Base-by-base conservation (phyloP, 2,329 filamentous ascomycete genomes). In the Apiospora kogelbergensis region DNA sequence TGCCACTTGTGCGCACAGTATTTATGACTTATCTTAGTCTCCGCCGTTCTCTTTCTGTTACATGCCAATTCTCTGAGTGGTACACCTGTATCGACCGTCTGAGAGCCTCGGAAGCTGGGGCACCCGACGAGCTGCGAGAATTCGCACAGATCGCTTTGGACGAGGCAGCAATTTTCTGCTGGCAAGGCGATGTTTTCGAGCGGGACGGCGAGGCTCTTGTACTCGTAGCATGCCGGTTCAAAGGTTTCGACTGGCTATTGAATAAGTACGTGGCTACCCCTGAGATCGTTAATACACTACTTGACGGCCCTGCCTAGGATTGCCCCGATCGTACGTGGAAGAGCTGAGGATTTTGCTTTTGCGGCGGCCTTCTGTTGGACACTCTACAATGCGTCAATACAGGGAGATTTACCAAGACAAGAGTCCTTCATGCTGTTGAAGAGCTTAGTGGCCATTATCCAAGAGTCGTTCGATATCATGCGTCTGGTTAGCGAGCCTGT, bases 181-280 rank as follows among this genome's bases (percentile, higher is more conserved):
- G 26, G 10, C 11, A 24, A 3, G 37, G 57, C n/a, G 26, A 30
- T 9, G 37, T 46, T 20, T 60, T 33, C 9, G 48, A 68, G 26
- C 53, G 30, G 30, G 66, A 68, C 44, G 66, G 66, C 17, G 66
- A 68, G 40, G 20, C 22, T 6, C 66, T 68, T 24, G 22, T 68
- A 20, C 7, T 24, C 9, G 46, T 63, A 46, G 66, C 66, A 5
- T 42, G 22, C 40, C 63, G 22, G 20, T 65, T 10, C 7, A 24
- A 30, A 13, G 5, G 41, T 26, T 65, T 44, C 24, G n/a, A 40
- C 4, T 65, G 63, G 63, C 11, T 65, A n/a, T 44, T 13, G 24
- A 17, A 65, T 10, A 24, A 41, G 37, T 65, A 65, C 13, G 63
- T 42, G 30, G 30, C 2, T 37, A 22, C 30, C 17, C 20, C 9